Percentiles rank a stretch among this genome's conserved stretches.
Conservation (phyloP, 768 basidiomycete genomes). For the Cytidiella melzeri region DNA sequence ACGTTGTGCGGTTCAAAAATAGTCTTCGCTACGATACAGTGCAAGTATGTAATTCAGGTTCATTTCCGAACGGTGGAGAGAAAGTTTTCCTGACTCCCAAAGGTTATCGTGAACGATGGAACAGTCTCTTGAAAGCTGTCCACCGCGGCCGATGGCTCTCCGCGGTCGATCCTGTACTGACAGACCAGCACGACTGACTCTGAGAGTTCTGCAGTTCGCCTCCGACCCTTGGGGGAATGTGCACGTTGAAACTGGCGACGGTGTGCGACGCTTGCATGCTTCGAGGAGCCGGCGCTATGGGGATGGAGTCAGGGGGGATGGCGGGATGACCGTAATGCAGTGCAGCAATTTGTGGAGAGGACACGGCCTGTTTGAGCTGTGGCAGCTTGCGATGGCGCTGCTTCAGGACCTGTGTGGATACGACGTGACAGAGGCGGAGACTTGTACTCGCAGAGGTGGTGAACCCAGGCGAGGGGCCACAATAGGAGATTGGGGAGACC, state of each 20-base stretch:
- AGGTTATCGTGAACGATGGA: background rate
- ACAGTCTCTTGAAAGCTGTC: constrained; percentile 2
- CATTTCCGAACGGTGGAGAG: no score
- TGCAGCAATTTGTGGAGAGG: background rate
- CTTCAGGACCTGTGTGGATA: background rate
- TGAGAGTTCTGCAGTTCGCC: background rate
- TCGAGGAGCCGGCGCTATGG: background rate
- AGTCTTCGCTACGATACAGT: background rate
- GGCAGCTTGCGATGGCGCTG: background rate
- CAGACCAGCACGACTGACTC: background rate
- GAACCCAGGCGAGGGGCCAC: no score
- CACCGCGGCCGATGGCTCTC: constrained; percentile 1
- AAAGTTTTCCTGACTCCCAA: background rate
- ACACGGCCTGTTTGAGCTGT: background rate
- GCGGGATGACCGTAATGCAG: background rate
- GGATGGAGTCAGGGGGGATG: no score
- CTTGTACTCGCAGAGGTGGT: no score
- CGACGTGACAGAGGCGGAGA: no score
- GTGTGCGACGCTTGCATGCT: background rate
- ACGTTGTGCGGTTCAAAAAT: no score
- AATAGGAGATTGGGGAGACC: background rate
- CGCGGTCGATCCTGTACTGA: constrained; percentile 4
- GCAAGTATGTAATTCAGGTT: background rate
- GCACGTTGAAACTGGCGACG: no score
- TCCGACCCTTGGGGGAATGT: background rate